Percentiles rank a stretch among this genome's conserved stretches.
phyloP scores from a whole-genome alignment of 345 rosid genomes.

The Clausena lansium region DNA sequence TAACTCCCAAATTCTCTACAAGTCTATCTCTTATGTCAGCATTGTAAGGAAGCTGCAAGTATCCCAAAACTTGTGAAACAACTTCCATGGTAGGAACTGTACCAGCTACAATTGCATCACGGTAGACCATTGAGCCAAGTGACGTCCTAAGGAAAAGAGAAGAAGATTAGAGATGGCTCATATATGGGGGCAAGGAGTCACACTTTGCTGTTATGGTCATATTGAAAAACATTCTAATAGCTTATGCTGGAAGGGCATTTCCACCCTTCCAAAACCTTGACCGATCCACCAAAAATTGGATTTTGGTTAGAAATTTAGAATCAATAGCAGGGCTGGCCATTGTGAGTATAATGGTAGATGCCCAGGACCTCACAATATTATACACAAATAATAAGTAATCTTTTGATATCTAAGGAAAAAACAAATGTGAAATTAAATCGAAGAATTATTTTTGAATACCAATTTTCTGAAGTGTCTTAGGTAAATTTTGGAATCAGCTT shows the following conservation, averaged over 20 bases:
- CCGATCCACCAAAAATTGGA: too few species aligned
- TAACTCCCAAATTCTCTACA: constrained; percentile 62
- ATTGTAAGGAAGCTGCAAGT: constrained; percentile 77
- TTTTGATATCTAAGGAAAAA: background rate
- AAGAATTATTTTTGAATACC: background rate
- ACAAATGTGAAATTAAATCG: background rate
- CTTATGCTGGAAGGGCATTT: background rate
- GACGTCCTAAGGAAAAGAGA: constrained; percentile 55
- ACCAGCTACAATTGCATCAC: constrained; percentile 63
- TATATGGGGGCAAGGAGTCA: too few species aligned
- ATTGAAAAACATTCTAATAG: background rate
- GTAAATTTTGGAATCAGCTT: background rate
- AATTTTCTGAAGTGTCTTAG: background rate
- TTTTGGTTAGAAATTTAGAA: too few species aligned
- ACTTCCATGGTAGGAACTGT: constrained; percentile 66
- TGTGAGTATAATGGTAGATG: too few species aligned
- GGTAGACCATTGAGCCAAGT: constrained; percentile 67
- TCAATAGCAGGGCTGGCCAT: too few species aligned
- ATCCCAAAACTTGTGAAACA: constrained; percentile 80
- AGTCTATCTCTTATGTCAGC: constrained; percentile 59
- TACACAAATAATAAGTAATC: background rate
- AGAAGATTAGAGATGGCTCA: constrained; percentile 14
- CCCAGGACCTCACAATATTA: background rate
- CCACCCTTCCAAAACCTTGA: too few species aligned
- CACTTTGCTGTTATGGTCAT: too few species aligned